A percentile compares a stretch with the other conserved stretches of the same genome.
Conservation (phyloP, 2,329 filamentous ascomycete species). For the Pseudocercospora musae region DNA sequence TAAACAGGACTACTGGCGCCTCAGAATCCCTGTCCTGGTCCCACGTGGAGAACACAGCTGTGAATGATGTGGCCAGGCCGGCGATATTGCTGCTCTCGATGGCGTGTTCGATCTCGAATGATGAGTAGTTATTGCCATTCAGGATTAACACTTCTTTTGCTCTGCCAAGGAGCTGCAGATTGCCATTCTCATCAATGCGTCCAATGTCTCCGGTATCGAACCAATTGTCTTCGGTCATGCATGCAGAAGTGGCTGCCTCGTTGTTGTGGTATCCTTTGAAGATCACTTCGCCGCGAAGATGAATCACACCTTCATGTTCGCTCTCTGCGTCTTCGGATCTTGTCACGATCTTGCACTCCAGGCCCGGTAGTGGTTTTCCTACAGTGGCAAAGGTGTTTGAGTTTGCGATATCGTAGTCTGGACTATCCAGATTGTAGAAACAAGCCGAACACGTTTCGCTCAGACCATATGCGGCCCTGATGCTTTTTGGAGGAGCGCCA, state of each 20-base stretch:
- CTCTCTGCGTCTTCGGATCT: not conserved
- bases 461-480: conserved; percentile 24
- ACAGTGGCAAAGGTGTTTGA: conserved; percentile 21
- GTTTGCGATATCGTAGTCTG: conserved; percentile 18
- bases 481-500: conserved; percentile 17
- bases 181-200: conserved; percentile 19
- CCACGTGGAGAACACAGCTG: conserved; percentile 23
- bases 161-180: conserved; percentile 22
- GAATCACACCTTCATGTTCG: conserved; percentile 10
- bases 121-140: conserved; percentile 25
- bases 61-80: conserved; percentile 18
- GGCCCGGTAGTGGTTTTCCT: conserved; percentile 17
- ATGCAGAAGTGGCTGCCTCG: conserved; percentile 34
- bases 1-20: conserved; percentile 23
- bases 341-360: conserved; percentile 20
- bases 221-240: conserved; percentile 39
- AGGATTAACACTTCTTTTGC: conserved; percentile 26
- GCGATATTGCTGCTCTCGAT: conserved; percentile 19
- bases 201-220: conserved; percentile 31
- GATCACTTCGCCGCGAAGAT: conserved; percentile 23
- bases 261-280: conserved; percentile 41
- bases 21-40: conserved; percentile 21
- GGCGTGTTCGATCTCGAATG: conserved; percentile 25
- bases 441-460: conserved; percentile 27
- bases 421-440: conserved; percentile 23